Conservation (phyloP, 176 grass and related monocot genomes). For the Musa schizocarpa region DNA sequence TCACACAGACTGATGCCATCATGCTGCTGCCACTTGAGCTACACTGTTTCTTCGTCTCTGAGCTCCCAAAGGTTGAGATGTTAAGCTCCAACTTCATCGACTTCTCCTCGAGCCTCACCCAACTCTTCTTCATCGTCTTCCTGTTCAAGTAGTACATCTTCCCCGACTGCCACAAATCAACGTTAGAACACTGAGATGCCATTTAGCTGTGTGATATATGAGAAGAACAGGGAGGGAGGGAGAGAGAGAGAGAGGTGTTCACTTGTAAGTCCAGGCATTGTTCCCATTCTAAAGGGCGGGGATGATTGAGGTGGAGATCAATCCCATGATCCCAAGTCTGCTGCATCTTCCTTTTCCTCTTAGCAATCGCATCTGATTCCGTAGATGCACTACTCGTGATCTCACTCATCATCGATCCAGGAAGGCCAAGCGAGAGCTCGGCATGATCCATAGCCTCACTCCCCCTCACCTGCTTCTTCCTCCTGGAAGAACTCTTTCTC, state of each 20-base stretch:
- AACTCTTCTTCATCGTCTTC: conserved; percentile 78
- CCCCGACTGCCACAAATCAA: conserved; percentile 48
- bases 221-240: no score
- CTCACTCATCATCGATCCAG: conserved; percentile 8
- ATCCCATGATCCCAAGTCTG: conserved; percentile 13
- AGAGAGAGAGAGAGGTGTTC: neutral
- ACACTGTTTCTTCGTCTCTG: conserved; percentile 19
- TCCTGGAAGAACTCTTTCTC: no score
- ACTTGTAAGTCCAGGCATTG: conserved; percentile 83
- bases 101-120: conserved; percentile 60
- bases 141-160: conserved; percentile 96
- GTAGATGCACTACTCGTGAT: neutral
- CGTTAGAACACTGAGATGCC: no score
- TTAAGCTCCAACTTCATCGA: conserved; percentile 68
- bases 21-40: conserved; percentile 36
- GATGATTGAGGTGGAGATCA: conserved; percentile 66
- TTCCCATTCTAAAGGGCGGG: conserved; percentile 79
- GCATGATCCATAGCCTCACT: conserved; percentile 36
- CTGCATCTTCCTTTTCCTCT: conserved; percentile 67
- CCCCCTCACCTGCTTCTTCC: conserved; percentile 19
- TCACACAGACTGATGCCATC: conserved; percentile 64
- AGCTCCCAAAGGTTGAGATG: conserved; percentile 31
- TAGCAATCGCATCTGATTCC: conserved; percentile 41
- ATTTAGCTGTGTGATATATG: no score
- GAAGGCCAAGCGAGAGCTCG: conserved; percentile 60